Percentiles rank a stretch among this genome's conserved stretches.
Evolutionary conservation across 768 basidiomycete genomes (phyloP).

Genomic region (Lentinula raphanica): DNA sequence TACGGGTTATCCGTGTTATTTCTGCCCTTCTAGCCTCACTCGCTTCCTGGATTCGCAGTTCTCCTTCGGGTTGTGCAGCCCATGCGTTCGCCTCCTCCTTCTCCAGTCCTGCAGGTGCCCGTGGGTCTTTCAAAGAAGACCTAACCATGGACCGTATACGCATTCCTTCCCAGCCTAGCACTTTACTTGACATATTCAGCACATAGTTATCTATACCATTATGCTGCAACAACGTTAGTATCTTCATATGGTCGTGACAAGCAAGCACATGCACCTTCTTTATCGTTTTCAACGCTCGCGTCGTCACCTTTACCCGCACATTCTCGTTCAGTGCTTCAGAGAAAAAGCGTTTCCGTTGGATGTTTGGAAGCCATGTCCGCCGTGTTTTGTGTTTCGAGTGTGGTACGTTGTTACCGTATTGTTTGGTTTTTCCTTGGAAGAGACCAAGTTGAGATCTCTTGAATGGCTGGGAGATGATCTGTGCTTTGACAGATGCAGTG

Average conservation of each 20-base stretch:
- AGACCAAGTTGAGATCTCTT: conserved; percentile 78
- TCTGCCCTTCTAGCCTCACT: not conserved
- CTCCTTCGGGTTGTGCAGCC: not conserved
- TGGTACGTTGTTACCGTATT: conserved; percentile 85
- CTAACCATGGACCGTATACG: conserved; percentile 37
- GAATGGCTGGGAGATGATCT: conserved; percentile 56
- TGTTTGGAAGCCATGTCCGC: conserved; percentile 83
- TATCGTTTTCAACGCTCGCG: conserved; percentile 73
- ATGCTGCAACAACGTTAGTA: conserved; percentile 32
- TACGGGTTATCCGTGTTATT: not conserved
- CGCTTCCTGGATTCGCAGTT: not conserved
- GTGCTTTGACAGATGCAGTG: conserved; percentile 1
- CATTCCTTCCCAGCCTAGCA: conserved; percentile 43
- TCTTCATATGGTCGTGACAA: not conserved
- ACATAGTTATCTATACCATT: conserved; percentile 74
- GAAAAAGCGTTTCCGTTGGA: conserved; percentile 68
- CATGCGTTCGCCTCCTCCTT: not conserved
- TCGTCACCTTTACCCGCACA: conserved; percentile 67
- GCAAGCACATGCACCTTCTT: conserved; percentile 55
- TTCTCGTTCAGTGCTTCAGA: conserved; percentile 58
- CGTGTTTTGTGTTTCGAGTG: conserved; percentile 87
- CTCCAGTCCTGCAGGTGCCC: not conserved
- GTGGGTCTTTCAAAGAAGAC: conserved; percentile 12
- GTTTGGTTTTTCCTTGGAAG: conserved; percentile 76
- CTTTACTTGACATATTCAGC: conserved; percentile 35